Conservation (phyloP, 2,329 filamentous ascomycete genomes). For the Cyanodermella asteris region DNA sequence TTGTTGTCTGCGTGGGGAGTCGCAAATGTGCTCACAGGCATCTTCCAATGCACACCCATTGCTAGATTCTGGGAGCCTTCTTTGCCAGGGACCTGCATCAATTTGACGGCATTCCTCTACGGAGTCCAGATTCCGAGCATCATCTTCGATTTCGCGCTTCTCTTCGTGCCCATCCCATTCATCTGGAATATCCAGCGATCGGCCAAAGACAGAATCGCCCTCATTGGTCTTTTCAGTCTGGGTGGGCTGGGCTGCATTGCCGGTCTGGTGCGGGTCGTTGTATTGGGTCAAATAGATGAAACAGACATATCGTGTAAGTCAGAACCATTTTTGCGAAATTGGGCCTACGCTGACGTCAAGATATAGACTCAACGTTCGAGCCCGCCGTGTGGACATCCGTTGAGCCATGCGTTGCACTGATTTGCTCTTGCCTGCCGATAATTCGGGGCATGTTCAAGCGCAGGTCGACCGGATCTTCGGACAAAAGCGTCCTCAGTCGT, state of each 20-base stretch:
- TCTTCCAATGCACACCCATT: slow-evolving; percentile 8
- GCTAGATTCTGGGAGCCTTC: slow-evolving; percentile 8
- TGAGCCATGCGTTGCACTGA: too few species aligned
- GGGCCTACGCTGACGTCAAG: too few species aligned
- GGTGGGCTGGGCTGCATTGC: slow-evolving; percentile 3
- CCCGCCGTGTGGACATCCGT: too few species aligned
- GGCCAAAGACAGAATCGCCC: slow-evolving; percentile 1
- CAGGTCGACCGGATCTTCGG: too few species aligned
- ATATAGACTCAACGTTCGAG: too few species aligned
- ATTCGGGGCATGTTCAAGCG: too few species aligned
- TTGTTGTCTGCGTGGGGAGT: slow-evolving; percentile 2
- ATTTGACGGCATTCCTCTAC: background rate
- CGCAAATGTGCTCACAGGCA: background rate
- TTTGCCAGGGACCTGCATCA: slow-evolving; percentile 8
- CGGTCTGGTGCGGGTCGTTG: slow-evolving; percentile 2
- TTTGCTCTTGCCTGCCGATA: too few species aligned
- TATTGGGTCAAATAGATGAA: too few species aligned
- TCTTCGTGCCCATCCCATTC: slow-evolving; percentile 1
- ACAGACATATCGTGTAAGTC: too few species aligned
- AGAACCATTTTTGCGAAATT: too few species aligned
- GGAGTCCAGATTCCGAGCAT: slow-evolving; percentile 2
- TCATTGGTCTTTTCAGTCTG: slow-evolving; percentile 1
- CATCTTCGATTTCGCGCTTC: slow-evolving; percentile 2
- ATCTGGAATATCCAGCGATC: slow-evolving; percentile 2
- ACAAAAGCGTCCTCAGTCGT: too few species aligned